These are phyloP conservation scores for Ceratocystis cacaofunesta DNA, from an alignment of 2,329 filamentous ascomycete species.

Conservation along the genomic window DNA sequence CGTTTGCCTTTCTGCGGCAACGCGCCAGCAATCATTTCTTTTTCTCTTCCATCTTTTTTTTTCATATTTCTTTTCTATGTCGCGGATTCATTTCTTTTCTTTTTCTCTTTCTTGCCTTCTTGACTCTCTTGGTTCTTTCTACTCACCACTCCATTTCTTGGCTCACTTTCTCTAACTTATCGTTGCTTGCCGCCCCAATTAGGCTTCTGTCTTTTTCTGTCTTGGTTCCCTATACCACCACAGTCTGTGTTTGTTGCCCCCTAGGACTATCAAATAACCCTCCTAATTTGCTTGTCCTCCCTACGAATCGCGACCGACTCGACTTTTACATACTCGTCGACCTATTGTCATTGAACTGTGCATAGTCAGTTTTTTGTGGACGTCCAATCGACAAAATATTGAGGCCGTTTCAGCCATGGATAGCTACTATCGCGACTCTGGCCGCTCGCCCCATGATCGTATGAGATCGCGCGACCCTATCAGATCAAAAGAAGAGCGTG, in stretches of 20 bases:
- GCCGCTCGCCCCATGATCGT: conserved; percentile 39
- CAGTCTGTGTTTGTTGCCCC: conserved; percentile 20
- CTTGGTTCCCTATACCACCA: conserved; percentile 15
- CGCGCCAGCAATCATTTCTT: conserved; percentile 7
- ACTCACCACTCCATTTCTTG: conserved; percentile 20
- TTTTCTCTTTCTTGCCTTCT: conserved; percentile 7
- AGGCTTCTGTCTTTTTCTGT: conserved; percentile 27
- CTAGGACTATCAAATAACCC: conserved; percentile 20
- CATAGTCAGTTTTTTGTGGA: background rate
- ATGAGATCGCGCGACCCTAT: conserved; percentile 38
- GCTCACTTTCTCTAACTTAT: conserved; percentile 42
- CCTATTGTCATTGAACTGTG: background rate
- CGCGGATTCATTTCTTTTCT: conserved; percentile 1
- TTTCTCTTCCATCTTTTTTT: conserved; percentile 16
- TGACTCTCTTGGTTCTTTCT: conserved; percentile 17
- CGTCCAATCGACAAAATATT: conserved; percentile 1
- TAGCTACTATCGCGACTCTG: conserved; percentile 41
- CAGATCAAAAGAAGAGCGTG: conserved; percentile 36
- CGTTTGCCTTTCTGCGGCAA: background rate
- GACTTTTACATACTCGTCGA: too few relatives aligned
- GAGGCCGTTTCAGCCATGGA: conserved; percentile 30
- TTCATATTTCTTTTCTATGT: conserved; percentile 14
- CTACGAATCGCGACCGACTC: background rate
- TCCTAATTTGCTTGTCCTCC: conserved; percentile 13
- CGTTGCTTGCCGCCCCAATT: conserved; percentile 26